Percentiles rank a stretch among this genome's conserved stretches.
phyloP scores from a whole-genome alignment of 768 basidiomycete genomes.

The Melanogaster broomeanus region DNA sequence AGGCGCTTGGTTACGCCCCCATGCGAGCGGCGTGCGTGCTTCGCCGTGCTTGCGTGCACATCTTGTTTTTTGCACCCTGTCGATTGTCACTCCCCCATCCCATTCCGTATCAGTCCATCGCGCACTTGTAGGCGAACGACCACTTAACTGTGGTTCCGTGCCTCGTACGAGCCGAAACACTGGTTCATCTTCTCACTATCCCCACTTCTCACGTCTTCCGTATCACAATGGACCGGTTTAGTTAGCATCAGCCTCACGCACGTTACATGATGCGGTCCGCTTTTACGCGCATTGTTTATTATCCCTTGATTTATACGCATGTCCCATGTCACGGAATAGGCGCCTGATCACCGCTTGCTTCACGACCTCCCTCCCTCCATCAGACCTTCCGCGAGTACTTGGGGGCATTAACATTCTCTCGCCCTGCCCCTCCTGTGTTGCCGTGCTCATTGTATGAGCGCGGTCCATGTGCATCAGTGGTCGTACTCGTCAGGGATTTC shows the following conservation, averaged over 20 bases:
- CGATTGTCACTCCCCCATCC: constrained; percentile 45
- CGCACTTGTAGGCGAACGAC: constrained; percentile 71
- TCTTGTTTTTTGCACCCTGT: constrained; percentile 43
- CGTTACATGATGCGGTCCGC: constrained; percentile 25
- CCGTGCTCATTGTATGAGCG: constrained; percentile 39
- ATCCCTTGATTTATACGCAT: constrained; percentile 41
- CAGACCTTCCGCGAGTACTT: constrained; percentile 19
- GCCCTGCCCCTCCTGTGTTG: constrained; percentile 7
- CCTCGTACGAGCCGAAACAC: constrained; percentile 78
- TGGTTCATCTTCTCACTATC: constrained; percentile 49
- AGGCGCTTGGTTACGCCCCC: constrained; percentile 54
- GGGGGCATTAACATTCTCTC: constrained; percentile 32
- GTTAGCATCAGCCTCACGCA: constrained; percentile 21
- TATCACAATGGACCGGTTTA: constrained; percentile 24
- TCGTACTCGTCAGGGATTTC: constrained; percentile 22
- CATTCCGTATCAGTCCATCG: constrained; percentile 54
- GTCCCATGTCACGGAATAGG: constrained; percentile 29
- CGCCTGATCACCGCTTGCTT: constrained; percentile 51
- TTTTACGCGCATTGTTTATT: constrained; percentile 41
- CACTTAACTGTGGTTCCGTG: constrained; percentile 82
- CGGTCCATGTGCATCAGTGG: constrained; percentile 21
- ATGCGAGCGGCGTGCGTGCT: constrained; percentile 50
- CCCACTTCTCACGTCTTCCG: constrained; percentile 20
- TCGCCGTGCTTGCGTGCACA: constrained; percentile 53
- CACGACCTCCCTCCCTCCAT: constrained; percentile 15